A percentile compares a stretch with the other conserved stretches of the same genome.
Evolutionary conservation across 148 eudicot genomes (phyloP).

Genomic region (Rhododendron molle): DNA sequence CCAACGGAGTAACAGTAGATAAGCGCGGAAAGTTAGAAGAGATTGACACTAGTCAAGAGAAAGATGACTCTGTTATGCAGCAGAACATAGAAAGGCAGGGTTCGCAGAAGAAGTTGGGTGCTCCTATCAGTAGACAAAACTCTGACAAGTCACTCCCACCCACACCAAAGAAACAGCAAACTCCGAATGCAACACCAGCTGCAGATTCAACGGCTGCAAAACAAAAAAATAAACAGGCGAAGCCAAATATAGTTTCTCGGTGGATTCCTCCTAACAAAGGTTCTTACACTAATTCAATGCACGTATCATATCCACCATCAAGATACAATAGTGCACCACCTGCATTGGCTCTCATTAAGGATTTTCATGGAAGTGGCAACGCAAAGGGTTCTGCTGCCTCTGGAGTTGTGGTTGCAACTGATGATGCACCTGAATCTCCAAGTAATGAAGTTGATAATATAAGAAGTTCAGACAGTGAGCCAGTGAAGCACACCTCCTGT

Average conservation of each 20-base stretch:
- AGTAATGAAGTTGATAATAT: constrained; percentile 19
- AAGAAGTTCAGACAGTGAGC: constrained; percentile 13
- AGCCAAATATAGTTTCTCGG: constrained; percentile 63
- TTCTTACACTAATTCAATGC: constrained; percentile 73
- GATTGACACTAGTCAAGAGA: constrained; percentile 30
- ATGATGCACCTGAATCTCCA: constrained; percentile 13
- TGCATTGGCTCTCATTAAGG: constrained; percentile 44
- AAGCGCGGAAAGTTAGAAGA: constrained; percentile 25
- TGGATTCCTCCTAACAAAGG: constrained; percentile 92
- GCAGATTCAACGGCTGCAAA: constrained; percentile 46
- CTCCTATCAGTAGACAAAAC: constrained; percentile 46
- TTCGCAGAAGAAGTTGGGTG: constrained; percentile 37
- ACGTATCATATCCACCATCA: constrained; percentile 67
- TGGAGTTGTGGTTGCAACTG: constrained; percentile 7
- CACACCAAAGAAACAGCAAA: constrained; percentile 43
- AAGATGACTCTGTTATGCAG: constrained; percentile 27
- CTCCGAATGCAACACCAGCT: constrained; percentile 46
- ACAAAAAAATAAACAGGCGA: constrained; percentile 42
- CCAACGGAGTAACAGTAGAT: constrained; percentile 22
- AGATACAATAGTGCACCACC: constrained; percentile 69
- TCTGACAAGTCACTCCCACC: constrained; percentile 43
- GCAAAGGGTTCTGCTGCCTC: constrained; percentile 28
- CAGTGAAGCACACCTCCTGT: constrained; percentile 16
- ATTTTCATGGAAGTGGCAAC: constrained; percentile 41
- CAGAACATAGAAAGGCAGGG: constrained; percentile 47